A percentile compares a stretch with the other conserved stretches of the same genome.
These are phyloP conservation scores for Penicillium paxilli DNA, from an alignment of 495 filamentous ascomycete genomes.

Conservation along the genomic window DNA sequence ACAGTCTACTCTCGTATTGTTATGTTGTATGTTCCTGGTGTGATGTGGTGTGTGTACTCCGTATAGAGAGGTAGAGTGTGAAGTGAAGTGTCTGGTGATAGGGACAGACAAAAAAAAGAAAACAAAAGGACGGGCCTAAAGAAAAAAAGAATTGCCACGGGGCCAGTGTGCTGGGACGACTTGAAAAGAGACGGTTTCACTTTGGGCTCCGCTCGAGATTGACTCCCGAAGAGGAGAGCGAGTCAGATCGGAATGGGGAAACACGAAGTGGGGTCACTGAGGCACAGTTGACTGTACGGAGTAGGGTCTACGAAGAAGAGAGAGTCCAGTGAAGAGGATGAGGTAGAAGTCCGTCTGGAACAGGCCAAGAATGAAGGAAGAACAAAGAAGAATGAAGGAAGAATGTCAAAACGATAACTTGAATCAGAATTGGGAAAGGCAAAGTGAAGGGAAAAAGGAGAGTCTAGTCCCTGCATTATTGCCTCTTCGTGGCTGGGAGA, in stretches of 20 bases:
- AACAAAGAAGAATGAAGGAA: slow-evolving; percentile 1
- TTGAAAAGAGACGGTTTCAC: slow-evolving; percentile 7
- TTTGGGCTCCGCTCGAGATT: slow-evolving; percentile 14
- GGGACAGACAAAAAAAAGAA: background rate
- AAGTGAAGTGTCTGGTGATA: too few species aligned
- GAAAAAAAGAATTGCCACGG: too few species aligned
- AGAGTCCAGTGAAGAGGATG: background rate
- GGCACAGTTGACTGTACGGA: background rate
- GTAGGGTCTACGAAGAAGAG: background rate
- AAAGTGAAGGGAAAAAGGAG: background rate
- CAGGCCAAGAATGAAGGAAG: background rate
- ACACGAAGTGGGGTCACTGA: slow-evolving; percentile 5
- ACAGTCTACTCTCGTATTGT: background rate
- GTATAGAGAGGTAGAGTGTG: too few species aligned
- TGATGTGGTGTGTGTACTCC: too few species aligned
- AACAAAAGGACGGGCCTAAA: slow-evolving; percentile 1
- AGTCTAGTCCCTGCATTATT: slow-evolving; percentile 16
- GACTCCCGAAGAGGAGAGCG: slow-evolving; percentile 1
- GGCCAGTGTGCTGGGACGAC: background rate
- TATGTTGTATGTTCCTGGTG: too few species aligned
- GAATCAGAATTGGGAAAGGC: background rate
- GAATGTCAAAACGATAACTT: too few species aligned
- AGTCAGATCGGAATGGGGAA: slow-evolving; percentile 15
- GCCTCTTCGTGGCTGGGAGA: slow-evolving; percentile 1
- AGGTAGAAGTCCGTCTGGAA: background rate